Base-by-base conservation (phyloP, 306 rosid species). In the Trifolium pratense region DNA sequence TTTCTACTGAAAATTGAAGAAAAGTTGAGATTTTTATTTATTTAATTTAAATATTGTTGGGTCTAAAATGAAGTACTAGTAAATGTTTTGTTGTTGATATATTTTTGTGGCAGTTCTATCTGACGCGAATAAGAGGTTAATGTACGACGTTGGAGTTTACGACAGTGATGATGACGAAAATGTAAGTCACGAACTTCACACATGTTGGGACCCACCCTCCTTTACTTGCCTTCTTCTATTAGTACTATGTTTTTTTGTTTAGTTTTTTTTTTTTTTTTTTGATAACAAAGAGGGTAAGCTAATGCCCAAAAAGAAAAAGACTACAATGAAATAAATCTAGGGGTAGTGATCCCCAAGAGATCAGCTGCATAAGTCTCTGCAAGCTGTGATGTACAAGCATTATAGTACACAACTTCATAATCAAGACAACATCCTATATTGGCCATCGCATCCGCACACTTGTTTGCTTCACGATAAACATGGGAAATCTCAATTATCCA, bases 121-220 rank as follows among this genome's bases (percentile, higher is more conserved):
- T 42, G 97, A 91, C 80, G 63, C 87, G 13, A 91, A 86, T 80
- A 94, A 90, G 71, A 90, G 97, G 83, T 78, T 91, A 60, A 51
- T 94, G 90, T 94, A 94, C 86, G 99, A 94, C 57, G 87, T 94
- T 9, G 99, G 97, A 71, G 91, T 87, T 51, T 88, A 94, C 36
- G 99, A 90, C 45, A 84, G 91, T 69, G 96, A 94, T 83, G 97
- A 90, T 8, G 97, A 93, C 79, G 89, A 86, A 84, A 91, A 76
- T 55, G 97, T 89, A 72, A 78, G 88, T 48, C 25, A 62, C 57
- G 17, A 13, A 2, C 15, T 23, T 20, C 68, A 48, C 52, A 40
- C 10, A 18, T 63, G 42, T 43, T 43, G 49, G 49, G 16, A 13
- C 49, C n/a, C n/a, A n/a, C n/a, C 49, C 49, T 43, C n/a, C 1